These are phyloP conservation scores for Fomitopsis betulina DNA, from an alignment of 1,284 basidiomycete species.

Conservation along the genomic window DNA sequence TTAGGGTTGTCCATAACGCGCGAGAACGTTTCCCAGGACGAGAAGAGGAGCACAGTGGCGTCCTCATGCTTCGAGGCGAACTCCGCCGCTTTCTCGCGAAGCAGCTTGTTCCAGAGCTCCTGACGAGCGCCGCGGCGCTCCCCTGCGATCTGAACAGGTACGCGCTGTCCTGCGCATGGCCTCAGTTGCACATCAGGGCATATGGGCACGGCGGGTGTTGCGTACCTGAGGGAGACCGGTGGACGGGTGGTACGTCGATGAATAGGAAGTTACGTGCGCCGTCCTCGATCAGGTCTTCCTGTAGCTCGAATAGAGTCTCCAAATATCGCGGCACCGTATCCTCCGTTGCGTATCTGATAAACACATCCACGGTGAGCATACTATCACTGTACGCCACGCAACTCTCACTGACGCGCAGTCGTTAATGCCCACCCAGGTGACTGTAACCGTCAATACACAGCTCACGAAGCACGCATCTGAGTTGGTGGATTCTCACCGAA, in stretches of 20 bases:
- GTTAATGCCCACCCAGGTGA: slow-evolving; percentile 64
- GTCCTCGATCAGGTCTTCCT: slow-evolving; percentile 42
- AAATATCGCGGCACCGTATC: slow-evolving; percentile 14
- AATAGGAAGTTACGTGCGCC: slow-evolving; percentile 62
- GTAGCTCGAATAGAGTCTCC: slow-evolving; percentile 34
- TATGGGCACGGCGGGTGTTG: no score
- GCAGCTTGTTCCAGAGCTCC: slow-evolving; percentile 39
- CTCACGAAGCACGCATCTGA: background rate
- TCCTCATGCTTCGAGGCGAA: slow-evolving; percentile 40
- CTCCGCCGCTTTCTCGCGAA: slow-evolving; percentile 26
- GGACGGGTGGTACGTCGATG: slow-evolving; percentile 57
- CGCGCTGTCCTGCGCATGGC: background rate
- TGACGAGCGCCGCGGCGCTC: background rate
- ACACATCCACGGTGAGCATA: background rate
- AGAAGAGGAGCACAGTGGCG: slow-evolving; percentile 43
- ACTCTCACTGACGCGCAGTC: slow-evolving; percentile 44
- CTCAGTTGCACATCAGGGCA: background rate
- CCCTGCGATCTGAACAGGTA: no score
- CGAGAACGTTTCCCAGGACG: slow-evolving; percentile 41
- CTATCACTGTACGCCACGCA: background rate
- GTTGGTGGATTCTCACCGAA: slow-evolving; percentile 35
- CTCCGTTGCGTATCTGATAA: slow-evolving; percentile 5
- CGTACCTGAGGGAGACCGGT: slow-evolving; percentile 34
- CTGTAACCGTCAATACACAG: slow-evolving; percentile 25
- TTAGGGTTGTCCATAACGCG: slow-evolving; percentile 40